Conservation (phyloP, 2,329 filamentous ascomycete genomes). For the Xylariaceae sp. region DNA sequence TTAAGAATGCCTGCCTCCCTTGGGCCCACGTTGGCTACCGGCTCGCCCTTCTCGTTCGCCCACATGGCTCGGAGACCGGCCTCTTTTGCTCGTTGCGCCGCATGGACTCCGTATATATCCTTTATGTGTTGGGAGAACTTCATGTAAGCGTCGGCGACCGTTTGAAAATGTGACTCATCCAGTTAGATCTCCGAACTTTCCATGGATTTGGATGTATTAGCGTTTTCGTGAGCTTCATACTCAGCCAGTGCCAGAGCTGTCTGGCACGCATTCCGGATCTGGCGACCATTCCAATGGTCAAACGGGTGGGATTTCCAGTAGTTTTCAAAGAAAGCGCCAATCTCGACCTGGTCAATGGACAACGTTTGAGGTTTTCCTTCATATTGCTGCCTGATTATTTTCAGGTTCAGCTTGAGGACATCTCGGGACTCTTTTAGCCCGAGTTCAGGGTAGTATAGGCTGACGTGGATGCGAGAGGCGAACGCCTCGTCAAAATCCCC, state of each 20-base stretch:
- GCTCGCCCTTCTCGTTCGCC: conserved; percentile 3
- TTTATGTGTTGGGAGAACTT: conserved; percentile 1
- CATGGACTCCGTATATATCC: conserved; percentile 4
- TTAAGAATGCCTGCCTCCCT: conserved; percentile 3
- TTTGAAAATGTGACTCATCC: background rate
- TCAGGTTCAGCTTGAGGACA: conserved; percentile 5
- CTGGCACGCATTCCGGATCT: conserved; percentile 26
- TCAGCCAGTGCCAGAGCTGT: conserved; percentile 20
- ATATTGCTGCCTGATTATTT: background rate
- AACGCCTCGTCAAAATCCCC: conserved; percentile 8
- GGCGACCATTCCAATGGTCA: conserved; percentile 22
- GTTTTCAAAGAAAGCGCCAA: conserved; percentile 11
- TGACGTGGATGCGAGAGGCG: conserved; percentile 5
- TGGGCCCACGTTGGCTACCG: conserved; percentile 2
- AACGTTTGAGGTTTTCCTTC: conserved; percentile 4
- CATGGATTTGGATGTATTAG: background rate
- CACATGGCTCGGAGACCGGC: conserved; percentile 4
- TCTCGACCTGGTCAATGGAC: conserved; percentile 1
- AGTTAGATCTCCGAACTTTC: background rate
- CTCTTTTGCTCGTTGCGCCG: conserved; percentile 5
- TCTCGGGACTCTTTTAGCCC: background rate
- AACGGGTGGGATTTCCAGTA: conserved; percentile 9
- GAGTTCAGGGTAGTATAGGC: conserved; percentile 3
- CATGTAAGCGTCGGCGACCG: background rate
- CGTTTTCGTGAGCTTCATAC: conserved; percentile 18